Base-by-base conservation (phyloP, 192 early-diverging fungal genomes). In the Gryganskiella cystojenkinii region DNA sequence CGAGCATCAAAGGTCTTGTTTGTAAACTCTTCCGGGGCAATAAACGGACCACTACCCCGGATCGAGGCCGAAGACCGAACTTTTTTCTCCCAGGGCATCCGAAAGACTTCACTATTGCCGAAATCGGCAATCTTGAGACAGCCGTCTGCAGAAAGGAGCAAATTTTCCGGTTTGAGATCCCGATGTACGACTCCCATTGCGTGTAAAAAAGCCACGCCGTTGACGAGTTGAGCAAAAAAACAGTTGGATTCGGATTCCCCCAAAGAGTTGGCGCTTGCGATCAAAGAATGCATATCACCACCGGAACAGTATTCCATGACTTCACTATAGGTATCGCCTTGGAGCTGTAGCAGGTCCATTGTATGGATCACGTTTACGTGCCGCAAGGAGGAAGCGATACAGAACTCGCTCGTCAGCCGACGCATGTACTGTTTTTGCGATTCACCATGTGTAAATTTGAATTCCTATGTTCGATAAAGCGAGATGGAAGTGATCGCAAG, bases 271-370 rank as follows among this genome's bases (percentile, higher is more conserved):
- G 70, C 67, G 9, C 79, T 69, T 17, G 94, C 93, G 46, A 95
- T 89, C 8, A 90, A 57, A 25, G 71, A 56, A 64, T 86, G 95
- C 37, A 95, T 64, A 78, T 95, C 94, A 5, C 94, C 94, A 25
- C 91, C 93, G 30, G 84, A 81, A 53, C 90, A 90, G 72, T 89
- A 95, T 64, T 95, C 93, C 92, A 95, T 94, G 30, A 95, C 92
- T 53, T 88, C 81, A 15, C 83, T 83, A 56, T 83, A 88, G 11
- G 68, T 81, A 20, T 82, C 81, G 44, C 84, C 85, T 34, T 88
- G 89, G 24, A 90, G 85, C 34, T 82, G 85, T 33, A 87, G 52
- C 56, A 95, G 70, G 69, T 95, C 94, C 25, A 94, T 80, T 0
- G 90, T 95, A 55, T 88, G 70, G 34, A 95, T 88, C 15, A 95